Conservation (phyloP, 805 yeast species). For the Wickerhamiella bombiphila region DNA sequence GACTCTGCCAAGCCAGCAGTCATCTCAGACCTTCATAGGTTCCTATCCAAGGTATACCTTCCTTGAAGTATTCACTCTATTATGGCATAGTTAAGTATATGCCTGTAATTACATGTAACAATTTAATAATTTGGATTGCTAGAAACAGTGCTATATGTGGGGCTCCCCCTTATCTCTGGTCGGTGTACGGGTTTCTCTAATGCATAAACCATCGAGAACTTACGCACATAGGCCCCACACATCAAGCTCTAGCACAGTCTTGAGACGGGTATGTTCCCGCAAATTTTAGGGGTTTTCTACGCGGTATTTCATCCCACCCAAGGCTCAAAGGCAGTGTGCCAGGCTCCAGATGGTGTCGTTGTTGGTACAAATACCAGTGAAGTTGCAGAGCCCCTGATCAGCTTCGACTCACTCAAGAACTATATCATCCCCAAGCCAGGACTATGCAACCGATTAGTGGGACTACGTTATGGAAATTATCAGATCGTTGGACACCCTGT, state of each 20-base stretch:
- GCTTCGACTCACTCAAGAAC: constrained; percentile 76
- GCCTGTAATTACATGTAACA: no score
- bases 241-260: neutral
- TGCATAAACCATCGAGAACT: no score
- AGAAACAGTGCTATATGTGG: no score
- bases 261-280: constrained; percentile 36
- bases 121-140: no score
- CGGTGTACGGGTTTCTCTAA: no score
- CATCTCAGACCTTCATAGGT: no score
- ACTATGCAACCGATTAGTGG: constrained; percentile 66
- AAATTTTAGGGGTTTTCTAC: constrained; percentile 78
- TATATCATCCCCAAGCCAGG: constrained; percentile 90
- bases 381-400: constrained; percentile 31
- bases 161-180: no score
- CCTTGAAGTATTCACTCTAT: no score
- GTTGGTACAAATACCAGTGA: constrained; percentile 15
- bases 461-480: constrained; percentile 55
- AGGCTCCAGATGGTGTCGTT: constrained; percentile 67
- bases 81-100: no score
- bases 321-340: constrained; percentile 83
- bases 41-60: no score
- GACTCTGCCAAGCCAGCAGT: no score
- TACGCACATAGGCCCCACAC: no score
- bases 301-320: constrained; percentile 91
- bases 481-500: constrained; percentile 83